These are phyloP conservation scores for Lolium multiflorum DNA, from an alignment of 176 grass and related monocot species.

Conservation along the genomic window DNA sequence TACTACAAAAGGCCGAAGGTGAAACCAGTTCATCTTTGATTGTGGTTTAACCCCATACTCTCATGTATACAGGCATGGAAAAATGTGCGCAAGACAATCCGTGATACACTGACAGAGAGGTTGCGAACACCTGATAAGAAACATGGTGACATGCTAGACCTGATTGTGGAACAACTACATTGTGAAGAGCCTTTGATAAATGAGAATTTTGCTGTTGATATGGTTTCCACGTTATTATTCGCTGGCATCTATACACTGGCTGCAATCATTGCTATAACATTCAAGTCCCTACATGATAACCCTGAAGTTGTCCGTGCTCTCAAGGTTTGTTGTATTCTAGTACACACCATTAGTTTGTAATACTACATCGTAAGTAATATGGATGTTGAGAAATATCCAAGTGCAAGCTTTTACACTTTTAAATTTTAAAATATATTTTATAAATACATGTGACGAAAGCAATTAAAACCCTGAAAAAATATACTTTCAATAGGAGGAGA, in stretches of 20 bases:
- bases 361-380: neutral
- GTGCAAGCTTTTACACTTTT: neutral
- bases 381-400: neutral
- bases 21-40: neutral
- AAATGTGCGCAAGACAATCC: neutral
- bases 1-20: neutral
- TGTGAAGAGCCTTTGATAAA: slow-evolving; percentile 18
- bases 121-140: slow-evolving; percentile 18
- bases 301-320: neutral
- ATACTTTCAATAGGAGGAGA: neutral
- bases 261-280: neutral
- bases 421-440: neutral
- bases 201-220: neutral
- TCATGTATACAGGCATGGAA: slow-evolving; percentile 5
- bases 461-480: neutral
- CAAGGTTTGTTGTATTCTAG: neutral
- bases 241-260: neutral
- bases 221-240: neutral
- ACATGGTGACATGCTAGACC: slow-evolving; percentile 20
- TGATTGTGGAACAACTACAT: slow-evolving; percentile 22
- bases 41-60: neutral
- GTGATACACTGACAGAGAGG: neutral
- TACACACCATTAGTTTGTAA: neutral
- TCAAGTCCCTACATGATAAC: slow-evolving; percentile 19
- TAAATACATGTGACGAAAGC: neutral